Percentiles rank a stretch among this genome's conserved stretches.
Evolutionary conservation across 2,329 filamentous ascomycete species (phyloP).

Genomic region (Didymella sp.): DNA sequence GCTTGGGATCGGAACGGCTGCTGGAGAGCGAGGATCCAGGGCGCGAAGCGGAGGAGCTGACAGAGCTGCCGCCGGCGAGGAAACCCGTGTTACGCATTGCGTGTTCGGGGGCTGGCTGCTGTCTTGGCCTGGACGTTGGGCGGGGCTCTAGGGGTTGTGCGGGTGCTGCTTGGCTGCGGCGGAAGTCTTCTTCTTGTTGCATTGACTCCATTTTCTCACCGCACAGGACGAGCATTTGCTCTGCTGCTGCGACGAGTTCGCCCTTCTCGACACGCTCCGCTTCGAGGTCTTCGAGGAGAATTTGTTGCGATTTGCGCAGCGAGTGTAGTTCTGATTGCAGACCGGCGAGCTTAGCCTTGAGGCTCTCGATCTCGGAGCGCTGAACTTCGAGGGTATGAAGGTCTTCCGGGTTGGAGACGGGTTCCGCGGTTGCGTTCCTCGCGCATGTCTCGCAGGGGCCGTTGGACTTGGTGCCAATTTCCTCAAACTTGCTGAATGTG

Average conservation of each 20-base stretch:
- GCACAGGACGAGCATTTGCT: slow-evolving; percentile 80
- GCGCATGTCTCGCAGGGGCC: slow-evolving; percentile 25
- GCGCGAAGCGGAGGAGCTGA: slow-evolving; percentile 23
- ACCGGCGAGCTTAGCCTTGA: slow-evolving; percentile 76
- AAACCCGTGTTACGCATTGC: slow-evolving; percentile 44
- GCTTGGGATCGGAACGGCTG: slow-evolving; percentile 35
- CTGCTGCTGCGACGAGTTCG: slow-evolving; percentile 79
- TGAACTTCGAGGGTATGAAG: slow-evolving; percentile 64
- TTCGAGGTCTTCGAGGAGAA: slow-evolving; percentile 70
- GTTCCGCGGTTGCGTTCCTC: slow-evolving; percentile 15
- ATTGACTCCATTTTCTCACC: slow-evolving; percentile 51
- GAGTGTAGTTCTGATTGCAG: slow-evolving; percentile 75
- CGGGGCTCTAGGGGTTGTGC: slow-evolving; percentile 11
- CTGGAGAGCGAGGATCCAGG: slow-evolving; percentile 38
- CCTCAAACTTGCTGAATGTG: slow-evolving; percentile 64
- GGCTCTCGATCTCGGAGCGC: slow-evolving; percentile 71
- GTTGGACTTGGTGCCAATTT: slow-evolving; percentile 18
- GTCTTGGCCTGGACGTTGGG: slow-evolving; percentile 23
- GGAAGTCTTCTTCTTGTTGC: slow-evolving; percentile 54
- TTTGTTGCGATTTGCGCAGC: slow-evolving; percentile 72
- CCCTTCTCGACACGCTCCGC: slow-evolving; percentile 82
- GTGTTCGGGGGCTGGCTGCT: slow-evolving; percentile 28
- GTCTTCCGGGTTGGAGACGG: slow-evolving; percentile 47
- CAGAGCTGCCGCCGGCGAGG: slow-evolving; percentile 34
- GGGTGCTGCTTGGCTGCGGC: slow-evolving; percentile 58